A percentile compares a stretch with the other conserved stretches of the same genome.
Evolutionary conservation across 148 eudicot genomes (phyloP).

Genomic region (Fallopia convolvulus): DNA sequence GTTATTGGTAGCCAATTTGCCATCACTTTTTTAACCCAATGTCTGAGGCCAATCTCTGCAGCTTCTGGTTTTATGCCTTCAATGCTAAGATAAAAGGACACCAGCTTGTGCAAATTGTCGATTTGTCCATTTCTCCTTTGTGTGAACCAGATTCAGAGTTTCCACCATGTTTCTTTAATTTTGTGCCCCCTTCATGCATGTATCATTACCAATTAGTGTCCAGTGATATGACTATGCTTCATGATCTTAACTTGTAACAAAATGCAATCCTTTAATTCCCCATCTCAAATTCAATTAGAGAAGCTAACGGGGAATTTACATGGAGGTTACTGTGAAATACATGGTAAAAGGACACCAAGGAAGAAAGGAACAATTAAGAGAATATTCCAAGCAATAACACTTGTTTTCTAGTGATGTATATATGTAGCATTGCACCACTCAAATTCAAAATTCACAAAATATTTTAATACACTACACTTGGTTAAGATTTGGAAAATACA

Average conservation of each 20-base stretch:
- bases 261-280: no score
- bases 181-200: background rate
- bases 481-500: background rate
- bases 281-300: no score
- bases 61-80: conserved; percentile 4
- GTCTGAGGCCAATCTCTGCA: conserved; percentile 1
- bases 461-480: background rate
- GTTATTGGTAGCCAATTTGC: background rate
- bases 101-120: conserved; percentile 1
- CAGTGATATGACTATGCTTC: no score
- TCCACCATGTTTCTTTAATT: background rate
- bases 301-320: no score
- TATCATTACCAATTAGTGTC: background rate
- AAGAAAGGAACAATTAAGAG: background rate
- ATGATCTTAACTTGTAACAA: no score
- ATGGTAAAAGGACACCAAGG: no score
- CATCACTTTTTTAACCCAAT: background rate
- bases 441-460: background rate
- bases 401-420: no score
- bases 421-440: no score
- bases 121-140: conserved; percentile 10
- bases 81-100: conserved; percentile 10
- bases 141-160: background rate
- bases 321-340: no score
- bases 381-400: background rate